phyloP scores from a whole-genome alignment of 164 flowering plant species.

The Piper betle region DNA sequence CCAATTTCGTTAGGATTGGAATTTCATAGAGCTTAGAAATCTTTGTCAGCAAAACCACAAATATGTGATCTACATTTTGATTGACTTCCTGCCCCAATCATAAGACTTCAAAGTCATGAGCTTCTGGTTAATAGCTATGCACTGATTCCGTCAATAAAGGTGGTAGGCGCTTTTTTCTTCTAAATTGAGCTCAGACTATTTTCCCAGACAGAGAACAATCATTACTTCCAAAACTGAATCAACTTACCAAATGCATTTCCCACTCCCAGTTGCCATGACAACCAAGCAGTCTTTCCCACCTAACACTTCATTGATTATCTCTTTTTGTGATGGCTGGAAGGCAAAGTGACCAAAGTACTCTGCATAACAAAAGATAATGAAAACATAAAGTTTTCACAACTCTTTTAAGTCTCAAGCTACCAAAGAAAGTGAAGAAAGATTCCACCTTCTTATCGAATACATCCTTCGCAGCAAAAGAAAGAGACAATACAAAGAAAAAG shows the following conservation, averaged over 20 bases:
- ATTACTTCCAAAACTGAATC: background rate
- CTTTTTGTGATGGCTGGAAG: constrained; percentile 43
- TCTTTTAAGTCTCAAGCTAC: too few relatives aligned
- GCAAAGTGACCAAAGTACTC: constrained; percentile 38
- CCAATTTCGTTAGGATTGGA: too few relatives aligned
- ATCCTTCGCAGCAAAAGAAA: too few relatives aligned
- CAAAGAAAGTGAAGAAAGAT: too few relatives aligned
- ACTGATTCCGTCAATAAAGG: background rate
- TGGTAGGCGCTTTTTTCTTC: background rate
- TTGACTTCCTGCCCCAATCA: too few relatives aligned
- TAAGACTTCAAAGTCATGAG: background rate
- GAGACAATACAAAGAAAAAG: too few relatives aligned
- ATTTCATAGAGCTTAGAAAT: too few relatives aligned
- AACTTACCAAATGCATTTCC: constrained; percentile 52
- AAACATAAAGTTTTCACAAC: too few relatives aligned
- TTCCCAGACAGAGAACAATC: background rate
- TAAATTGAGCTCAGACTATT: background rate
- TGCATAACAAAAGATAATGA: constrained; percentile 10
- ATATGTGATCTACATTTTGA: too few relatives aligned
- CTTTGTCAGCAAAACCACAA: background rate
- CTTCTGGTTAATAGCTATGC: background rate
- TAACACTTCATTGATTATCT: constrained; percentile 31
- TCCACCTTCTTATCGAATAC: too few relatives aligned
- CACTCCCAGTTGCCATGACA: constrained; percentile 65
- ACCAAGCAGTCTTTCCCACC: constrained; percentile 38